Evolutionary conservation across 116 monocot genomes (phyloP), one percentile per base, ranked within the genome.

Genomic region (Zostera marina): DNA sequence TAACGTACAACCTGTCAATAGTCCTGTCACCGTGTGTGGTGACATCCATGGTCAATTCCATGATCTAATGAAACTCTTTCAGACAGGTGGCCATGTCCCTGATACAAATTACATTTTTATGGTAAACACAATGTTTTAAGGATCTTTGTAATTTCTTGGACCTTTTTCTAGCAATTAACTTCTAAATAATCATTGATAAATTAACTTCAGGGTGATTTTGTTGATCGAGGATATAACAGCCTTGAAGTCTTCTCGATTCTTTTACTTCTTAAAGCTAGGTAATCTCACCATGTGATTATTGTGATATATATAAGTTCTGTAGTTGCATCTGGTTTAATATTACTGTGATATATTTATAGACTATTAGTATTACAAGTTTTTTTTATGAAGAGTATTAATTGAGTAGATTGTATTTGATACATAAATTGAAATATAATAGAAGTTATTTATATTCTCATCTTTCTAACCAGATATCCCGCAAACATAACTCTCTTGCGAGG

Each of bases 81-180:
- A 88, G 74, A 96, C 96, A 32, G 96, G 96, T 32, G 96, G 96
- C 14, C 96, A 96, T 74, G 89, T 96, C 62, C 96, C 96, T 26
- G 89, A 96, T 61, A 96, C 96, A 45, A 96, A 89, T 72, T 96
- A 96, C 67, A 96, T 96, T 57, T 96, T 96, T 69, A 96, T 96
- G 96, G 96, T 85, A 63, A 81, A 25, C 11, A 61, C 54, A 19
- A 21, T 19, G 12, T 64, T 46, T 51, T 40, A 44, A 44, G 14
- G n/a, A 11, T 22, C 10, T 20, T 9, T 24, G 21, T 9, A 43
- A n/a, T 19, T 42, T 21, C 20, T 10, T 59, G 20, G 12, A 41
- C 11, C 42, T 10, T 46, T 12, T 26, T 47, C 9, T 61, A 25
- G 13, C 16, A 23, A 22, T 47, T 47, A 47, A 2, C 21, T 53